Evolutionary conservation across 2,329 filamentous ascomycete genomes (phyloP).

Genomic region (Mollisiaceae sp.): DNA sequence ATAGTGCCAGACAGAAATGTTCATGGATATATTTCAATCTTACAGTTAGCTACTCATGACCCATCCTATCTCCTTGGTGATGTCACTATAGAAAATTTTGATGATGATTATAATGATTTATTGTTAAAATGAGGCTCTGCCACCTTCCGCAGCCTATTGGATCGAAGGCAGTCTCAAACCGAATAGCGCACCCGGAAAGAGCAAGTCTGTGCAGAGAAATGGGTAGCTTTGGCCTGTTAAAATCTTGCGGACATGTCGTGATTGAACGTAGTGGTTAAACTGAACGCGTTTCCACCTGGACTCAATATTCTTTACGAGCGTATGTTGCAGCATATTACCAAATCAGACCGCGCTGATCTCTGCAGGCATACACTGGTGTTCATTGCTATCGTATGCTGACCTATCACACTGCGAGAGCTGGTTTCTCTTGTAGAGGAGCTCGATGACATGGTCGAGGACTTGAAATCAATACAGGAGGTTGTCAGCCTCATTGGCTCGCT

Average conservation of each 20-base stretch:
- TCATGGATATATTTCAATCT: too few species aligned
- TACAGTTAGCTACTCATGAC: too few species aligned
- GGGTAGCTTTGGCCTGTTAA: slow-evolving; percentile 49
- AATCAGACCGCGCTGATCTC: slow-evolving; percentile 22
- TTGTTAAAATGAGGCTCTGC: too few species aligned
- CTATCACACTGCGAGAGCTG: slow-evolving; percentile 34
- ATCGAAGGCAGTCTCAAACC: too few species aligned
- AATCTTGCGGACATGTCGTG: slow-evolving; percentile 29
- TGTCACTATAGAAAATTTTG: too few species aligned
- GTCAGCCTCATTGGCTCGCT: slow-evolving; percentile 44
- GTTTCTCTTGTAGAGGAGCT: slow-evolving; percentile 25
- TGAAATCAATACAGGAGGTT: slow-evolving; percentile 45
- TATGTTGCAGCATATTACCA: slow-evolving; percentile 39
- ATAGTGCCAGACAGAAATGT: too few species aligned
- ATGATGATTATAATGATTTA: too few species aligned
- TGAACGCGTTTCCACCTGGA: slow-evolving; percentile 35
- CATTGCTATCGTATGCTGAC: slow-evolving; percentile 29
- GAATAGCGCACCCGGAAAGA: too few species aligned
- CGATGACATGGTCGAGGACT: slow-evolving; percentile 19
- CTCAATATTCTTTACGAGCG: slow-evolving; percentile 37
- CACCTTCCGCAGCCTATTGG: too few species aligned
- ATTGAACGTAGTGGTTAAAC: slow-evolving; percentile 22
- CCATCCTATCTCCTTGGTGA: too few species aligned
- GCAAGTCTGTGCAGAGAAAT: too few species aligned
- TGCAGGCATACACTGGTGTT: slow-evolving; percentile 31